Evolutionary conservation across 139 green algal species (phyloP), one percentile per base, ranked within the genome.

Genomic region (Pseudopediastrum boryanum): DNA sequence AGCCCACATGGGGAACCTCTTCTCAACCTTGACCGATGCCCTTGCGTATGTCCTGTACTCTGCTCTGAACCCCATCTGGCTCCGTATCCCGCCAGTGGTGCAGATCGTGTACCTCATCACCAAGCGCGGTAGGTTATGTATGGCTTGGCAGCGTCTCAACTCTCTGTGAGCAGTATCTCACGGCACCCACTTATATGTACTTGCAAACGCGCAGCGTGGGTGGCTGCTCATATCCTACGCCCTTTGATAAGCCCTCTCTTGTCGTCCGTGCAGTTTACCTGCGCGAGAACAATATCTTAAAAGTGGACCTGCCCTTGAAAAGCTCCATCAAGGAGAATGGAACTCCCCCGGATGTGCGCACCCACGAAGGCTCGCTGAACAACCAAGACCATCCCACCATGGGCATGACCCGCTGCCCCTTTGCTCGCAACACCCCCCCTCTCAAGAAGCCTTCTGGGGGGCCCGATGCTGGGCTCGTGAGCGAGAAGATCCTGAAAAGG

Each of bases 351-450:
- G 65, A 73, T 38, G 25, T 42, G 27, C 39, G 65, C 10, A 73
- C 65, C 9, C 39, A 29, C 25, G 65, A 73, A 35, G 65, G 65
- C 1, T 73, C 65, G 2, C 8, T 56, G 36, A 73, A 73, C 65
- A 73, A 73, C 65, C 9, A 73, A 42, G 25, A 73, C 27, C 36
- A 7, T 8, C 65, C 65, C 5, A 73, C 65, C 41, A 73, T 73
- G 65, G 65, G n/a, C 41, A 73, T 73, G 65, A 73, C 39, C 36
- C 41, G 65, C 65, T 73, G 65, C 38, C 65, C 65, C 41, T 73
- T 73, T 42, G 54, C 54, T 12, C 36, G 65, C 21, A 73, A 73
- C 39, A 73, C 65, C 5, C 39, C 41, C n/a, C 41, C 25, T 29
- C 23, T 70, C 36, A 35, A 70, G 62, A 50, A 70, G 62, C 54